These are phyloP conservation scores for Geotrichum australiense DNA, from an alignment of 1,139 yeast genomes.

Conservation along the genomic window DNA sequence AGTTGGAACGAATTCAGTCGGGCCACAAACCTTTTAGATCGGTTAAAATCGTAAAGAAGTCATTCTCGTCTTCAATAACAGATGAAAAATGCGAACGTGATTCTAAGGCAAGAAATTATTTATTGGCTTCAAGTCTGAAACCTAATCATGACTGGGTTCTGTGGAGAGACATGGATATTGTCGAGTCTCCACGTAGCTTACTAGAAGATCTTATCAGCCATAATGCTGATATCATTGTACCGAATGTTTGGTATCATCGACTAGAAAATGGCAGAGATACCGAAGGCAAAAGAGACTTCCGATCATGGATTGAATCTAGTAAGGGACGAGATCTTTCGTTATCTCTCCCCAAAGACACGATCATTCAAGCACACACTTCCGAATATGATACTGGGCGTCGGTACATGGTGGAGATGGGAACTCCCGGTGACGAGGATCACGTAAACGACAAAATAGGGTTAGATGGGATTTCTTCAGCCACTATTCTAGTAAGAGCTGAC, in stretches of 20 bases:
- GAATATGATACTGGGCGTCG: constrained; percentile 86
- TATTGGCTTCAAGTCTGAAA: constrained; percentile 63
- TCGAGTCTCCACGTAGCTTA: constrained; percentile 70
- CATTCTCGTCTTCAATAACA: constrained; percentile 76
- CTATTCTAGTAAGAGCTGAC: constrained; percentile 72
- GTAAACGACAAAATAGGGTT: constrained; percentile 59
- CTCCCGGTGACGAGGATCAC: constrained; percentile 40
- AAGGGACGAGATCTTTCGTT: constrained; percentile 62
- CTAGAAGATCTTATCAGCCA: no score
- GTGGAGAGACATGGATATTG: constrained; percentile 90
- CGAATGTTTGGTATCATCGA: no score
- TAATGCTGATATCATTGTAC: no score
- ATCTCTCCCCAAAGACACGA: constrained; percentile 69
- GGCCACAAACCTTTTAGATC: constrained; percentile 50
- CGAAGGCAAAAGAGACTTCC: no score
- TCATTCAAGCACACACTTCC: constrained; percentile 84
- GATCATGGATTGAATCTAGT: no score
- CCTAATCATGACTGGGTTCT: constrained; percentile 91
- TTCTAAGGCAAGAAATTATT: constrained; percentile 90
- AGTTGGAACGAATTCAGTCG: constrained; percentile 25
- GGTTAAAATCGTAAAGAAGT: constrained; percentile 69
- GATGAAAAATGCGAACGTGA: constrained; percentile 55
- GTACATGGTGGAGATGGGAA: constrained; percentile 68
- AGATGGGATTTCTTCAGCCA: constrained; percentile 89
- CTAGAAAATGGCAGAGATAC: no score